A percentile compares a stretch with the other conserved stretches of the same genome.
Evolutionary conservation across 2,329 filamentous ascomycete species (phyloP).

Genomic region (Aspergillus ustus): DNA sequence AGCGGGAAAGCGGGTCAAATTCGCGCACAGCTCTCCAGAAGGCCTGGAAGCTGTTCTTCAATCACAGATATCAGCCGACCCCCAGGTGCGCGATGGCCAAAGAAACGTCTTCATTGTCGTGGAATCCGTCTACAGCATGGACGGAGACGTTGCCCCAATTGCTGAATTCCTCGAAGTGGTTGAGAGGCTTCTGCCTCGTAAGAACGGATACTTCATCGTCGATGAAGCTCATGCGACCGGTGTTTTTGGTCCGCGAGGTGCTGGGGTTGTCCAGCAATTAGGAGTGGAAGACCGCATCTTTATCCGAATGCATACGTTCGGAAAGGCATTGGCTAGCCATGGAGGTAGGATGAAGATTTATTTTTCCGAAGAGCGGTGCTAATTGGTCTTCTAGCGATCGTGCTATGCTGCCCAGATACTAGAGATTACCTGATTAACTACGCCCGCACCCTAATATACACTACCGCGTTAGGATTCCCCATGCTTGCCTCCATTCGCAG

Average conservation of each 20-base stretch:
- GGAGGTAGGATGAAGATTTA: conserved; percentile 60
- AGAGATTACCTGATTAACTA: conserved; percentile 75
- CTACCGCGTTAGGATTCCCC: conserved; percentile 69
- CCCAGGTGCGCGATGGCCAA: conserved; percentile 40
- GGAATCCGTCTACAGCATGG: conserved; percentile 81
- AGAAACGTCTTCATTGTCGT: conserved; percentile 69
- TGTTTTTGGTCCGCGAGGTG: conserved; percentile 54
- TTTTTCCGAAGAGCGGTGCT: conserved; percentile 21
- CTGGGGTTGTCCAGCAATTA: conserved; percentile 55
- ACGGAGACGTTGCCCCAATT: conserved; percentile 73
- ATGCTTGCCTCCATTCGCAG: conserved; percentile 63
- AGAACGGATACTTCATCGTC: conserved; percentile 61
- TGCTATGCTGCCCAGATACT: conserved; percentile 65
- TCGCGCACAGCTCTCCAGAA: conserved; percentile 53
- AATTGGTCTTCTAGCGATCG: conserved; percentile 51
- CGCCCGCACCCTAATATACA: conserved; percentile 75
- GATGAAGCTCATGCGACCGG: conserved; percentile 63
- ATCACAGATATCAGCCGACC: conserved; percentile 35
- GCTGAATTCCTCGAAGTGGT: conserved; percentile 63
- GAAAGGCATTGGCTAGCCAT: conserved; percentile 63
- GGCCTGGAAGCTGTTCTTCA: conserved; percentile 45
- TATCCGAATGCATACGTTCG: conserved; percentile 56
- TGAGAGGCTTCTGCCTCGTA: conserved; percentile 58
- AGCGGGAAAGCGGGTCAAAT: conserved; percentile 51
- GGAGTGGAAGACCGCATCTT: conserved; percentile 57